phyloP scores from a whole-genome alignment of 2,329 filamentous ascomycete species.

The Decorospora gaudefroyi region DNA sequence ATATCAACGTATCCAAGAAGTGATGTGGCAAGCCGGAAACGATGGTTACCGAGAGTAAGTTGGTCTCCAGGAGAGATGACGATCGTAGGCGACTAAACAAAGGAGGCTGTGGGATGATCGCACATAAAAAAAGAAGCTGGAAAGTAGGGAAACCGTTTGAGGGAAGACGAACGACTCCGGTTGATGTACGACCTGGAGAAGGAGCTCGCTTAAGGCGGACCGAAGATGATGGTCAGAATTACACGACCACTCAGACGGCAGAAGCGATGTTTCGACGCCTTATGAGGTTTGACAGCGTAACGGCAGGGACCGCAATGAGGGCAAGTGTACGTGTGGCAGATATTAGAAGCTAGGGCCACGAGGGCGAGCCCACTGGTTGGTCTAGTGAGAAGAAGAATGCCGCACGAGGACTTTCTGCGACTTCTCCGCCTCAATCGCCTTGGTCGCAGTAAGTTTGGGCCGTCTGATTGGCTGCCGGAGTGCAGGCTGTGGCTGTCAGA shows the following conservation, averaged over 20 bases:
- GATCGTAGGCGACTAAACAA: conserved; percentile 42
- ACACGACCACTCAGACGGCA: conserved; percentile 42
- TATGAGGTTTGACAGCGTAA: conserved; percentile 41
- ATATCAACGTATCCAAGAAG: conserved; percentile 35
- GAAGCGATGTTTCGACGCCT: conserved; percentile 36
- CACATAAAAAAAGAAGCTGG: conserved; percentile 46
- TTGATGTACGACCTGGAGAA: conserved; percentile 35
- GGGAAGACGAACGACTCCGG: conserved; percentile 43
- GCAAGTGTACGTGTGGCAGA: conserved; percentile 34
- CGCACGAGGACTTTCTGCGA: conserved; percentile 37
- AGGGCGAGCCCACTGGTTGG: conserved; percentile 30
- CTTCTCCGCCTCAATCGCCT: conserved; percentile 45
- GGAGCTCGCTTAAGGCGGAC: conserved; percentile 47
- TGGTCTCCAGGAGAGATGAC: conserved; percentile 25
- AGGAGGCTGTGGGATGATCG: conserved; percentile 34
- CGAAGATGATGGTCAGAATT: conserved; percentile 44
- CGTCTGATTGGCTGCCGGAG: conserved; percentile 37
- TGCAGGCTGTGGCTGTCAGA: conserved; percentile 38
- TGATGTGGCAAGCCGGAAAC: conserved; percentile 43
- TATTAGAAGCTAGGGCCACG: conserved; percentile 28
- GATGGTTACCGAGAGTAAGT: conserved; percentile 35
- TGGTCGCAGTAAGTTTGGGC: conserved; percentile 18
- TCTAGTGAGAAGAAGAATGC: conserved; percentile 35
- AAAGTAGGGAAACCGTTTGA: conserved; percentile 32
- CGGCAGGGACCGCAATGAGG: conserved; percentile 33